These are phyloP conservation scores for Pythium phragmitis DNA, from an alignment of 352 stramenopile genomes.

Conservation along the genomic window DNA sequence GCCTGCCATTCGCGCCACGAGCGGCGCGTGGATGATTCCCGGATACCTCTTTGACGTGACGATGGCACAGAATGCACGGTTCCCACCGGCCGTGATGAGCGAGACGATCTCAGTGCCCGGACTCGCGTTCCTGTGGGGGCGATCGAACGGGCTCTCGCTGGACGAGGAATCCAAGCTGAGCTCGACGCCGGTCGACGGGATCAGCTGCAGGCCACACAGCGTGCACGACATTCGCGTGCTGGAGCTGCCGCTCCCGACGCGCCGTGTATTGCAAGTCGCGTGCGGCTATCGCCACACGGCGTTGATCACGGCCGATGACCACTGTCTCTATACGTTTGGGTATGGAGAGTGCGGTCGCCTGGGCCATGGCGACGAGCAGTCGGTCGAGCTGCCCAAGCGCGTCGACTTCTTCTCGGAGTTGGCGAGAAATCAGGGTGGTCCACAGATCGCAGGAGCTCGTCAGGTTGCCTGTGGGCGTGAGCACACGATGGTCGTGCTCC, in stretches of 20 bases:
- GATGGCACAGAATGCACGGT: constrained; percentile 17
- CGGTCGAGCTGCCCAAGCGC: constrained; percentile 35
- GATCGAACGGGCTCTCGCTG: constrained; percentile 55
- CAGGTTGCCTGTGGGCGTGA: constrained; percentile 79
- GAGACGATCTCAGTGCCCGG: constrained; percentile 44
- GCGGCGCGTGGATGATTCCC: constrained; percentile 54
- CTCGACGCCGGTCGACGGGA: constrained; percentile 11
- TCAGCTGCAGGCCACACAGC: constrained; percentile 12
- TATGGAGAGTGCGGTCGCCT: constrained; percentile 80
- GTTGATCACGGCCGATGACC: constrained; percentile 55
- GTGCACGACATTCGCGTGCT: constrained; percentile 37
- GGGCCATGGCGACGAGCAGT: constrained; percentile 65
- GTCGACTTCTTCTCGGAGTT: constrained; percentile 61
- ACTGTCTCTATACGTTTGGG: constrained; percentile 74
- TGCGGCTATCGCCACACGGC: constrained; percentile 82
- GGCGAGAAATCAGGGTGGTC: constrained; percentile 16
- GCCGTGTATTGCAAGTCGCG: constrained; percentile 60
- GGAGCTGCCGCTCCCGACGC: constrained; percentile 45
- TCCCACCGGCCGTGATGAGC: constrained; percentile 28
- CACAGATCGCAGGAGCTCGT: constrained; percentile 34
- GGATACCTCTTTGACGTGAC: constrained; percentile 44
- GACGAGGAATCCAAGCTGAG: constrained; percentile 46
- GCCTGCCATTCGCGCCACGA: constrained; percentile 34
- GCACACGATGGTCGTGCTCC: constrained; percentile 79
- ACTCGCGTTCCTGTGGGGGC: constrained; percentile 59